Base-by-base conservation (phyloP, 139 green algal species). In the Tetradesmus obliquus region DNA sequence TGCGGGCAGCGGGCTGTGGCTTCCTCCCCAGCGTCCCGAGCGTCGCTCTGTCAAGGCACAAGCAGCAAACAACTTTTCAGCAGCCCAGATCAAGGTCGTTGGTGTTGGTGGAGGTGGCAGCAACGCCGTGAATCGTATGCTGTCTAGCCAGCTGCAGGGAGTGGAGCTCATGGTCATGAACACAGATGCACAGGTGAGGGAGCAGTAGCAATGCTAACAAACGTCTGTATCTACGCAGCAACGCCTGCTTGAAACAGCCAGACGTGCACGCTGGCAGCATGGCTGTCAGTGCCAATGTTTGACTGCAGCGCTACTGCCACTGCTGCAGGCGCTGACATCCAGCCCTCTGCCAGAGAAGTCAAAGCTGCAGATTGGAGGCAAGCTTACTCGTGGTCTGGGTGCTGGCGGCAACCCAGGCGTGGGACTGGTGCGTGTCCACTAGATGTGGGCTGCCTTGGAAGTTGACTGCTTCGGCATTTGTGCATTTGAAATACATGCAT, bases 101-200 rank as follows among this genome's bases (percentile, higher is more conserved):
- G 98, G 98, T 20, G 98, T 99, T 15, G 98, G 98, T 22, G 98
- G 98, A 32, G 98, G 98, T 82, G 98, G 98, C 12, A 97, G 94
- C 13, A 99, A 99, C 82, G 98, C 98, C 45, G 98, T 99, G 1
- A 99, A 99, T 93, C 97, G 98, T 87, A 99, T 99, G 98, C 84
- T 98, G 4, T 62, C 94, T 6, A 95, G 90, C 45, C 96, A 97
- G 51, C 95, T 98, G 55, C 81, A 93, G 32, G 97, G 97, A 45
- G 95, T 99, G 3, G 97, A 99, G 90, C 99, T 99, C 83, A 99
- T 96, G 96, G 94, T 99, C 4, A 96, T 98, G 72, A 99, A 99
- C 95, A 99, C 98, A 69, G 98, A 99, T 90, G 94, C 96, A 0
- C 98, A 99, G 95, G 97, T 97, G 69, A 58, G 91, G 2, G n/a